Evolutionary conservation across 306 rosid genomes (phyloP), one percentile per base, ranked within the genome.

Genomic region (Fragaria vesca): DNA sequence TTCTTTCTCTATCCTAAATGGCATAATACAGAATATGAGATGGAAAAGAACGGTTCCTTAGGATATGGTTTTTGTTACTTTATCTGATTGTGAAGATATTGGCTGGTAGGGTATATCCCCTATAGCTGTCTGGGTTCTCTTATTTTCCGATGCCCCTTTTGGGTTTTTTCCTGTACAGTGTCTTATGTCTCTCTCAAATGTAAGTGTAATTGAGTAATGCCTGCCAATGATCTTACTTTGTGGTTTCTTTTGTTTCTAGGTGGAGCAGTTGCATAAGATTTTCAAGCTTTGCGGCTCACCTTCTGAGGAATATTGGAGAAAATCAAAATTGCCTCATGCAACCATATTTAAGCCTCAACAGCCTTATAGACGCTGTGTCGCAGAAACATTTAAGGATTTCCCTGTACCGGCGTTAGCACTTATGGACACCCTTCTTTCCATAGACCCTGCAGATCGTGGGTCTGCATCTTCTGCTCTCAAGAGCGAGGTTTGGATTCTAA

Each of bases 201-300:
- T 38, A 66, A 69, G 57, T 66, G 66, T 45, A 75, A 36, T n/a
- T 18, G 48, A 72, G 66, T 34, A 72, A 20, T 34, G 50, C 2
- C 45, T n/a, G n/a, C 46, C n/a, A 24, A n/a, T 78, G 70, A 34
- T 76, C 69, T 21, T 70, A 72, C 61, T 67, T 58, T 71, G 65
- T 63, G 70, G 68, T 55, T 74, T 71, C 75, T 77, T 60, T 79
- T n/a, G 61, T 50, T 79, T 88, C 75, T 77, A 93, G 98, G 98
- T 93, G 82, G 98, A 93, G 84, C 98, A 93, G 82, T 79, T 93
- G 48, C 98, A 93, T 85, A 93, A 91, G 84, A 93, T 93, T 82
- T 93, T 93, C 82, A 93, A 93, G 83, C 97, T 93, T 73, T 93
- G 97, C 61, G 97, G 97, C 77, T 93, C 97, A 60, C 97, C 97